Evolutionary conservation across 2,329 filamentous ascomycete species (phyloP), one percentile per base, ranked within the genome.

Genomic region (Sporothrix dimorphospora): DNA sequence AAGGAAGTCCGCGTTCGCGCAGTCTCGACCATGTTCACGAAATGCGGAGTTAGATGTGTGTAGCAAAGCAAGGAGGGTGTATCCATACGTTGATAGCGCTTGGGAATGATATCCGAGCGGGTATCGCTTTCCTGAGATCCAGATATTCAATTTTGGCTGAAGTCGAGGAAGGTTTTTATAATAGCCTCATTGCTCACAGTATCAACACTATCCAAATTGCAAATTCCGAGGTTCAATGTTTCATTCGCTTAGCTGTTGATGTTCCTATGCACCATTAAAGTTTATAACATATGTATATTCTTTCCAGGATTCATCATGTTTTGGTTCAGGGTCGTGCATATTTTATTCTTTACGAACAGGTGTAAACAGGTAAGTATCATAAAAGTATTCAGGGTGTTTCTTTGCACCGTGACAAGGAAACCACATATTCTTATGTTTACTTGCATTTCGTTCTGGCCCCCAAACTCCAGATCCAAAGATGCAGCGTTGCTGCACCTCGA

Each of bases 81-180:
- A 5, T 24, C 14, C n/a, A n/a, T 8, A 34, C 7, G 27, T 19
- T n/a, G 57, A 40, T n/a, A 16, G 8, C 14, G 53, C 27, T n/a
- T 7, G 8, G 55, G 16, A 27, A 38, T 3, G 30, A 27, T 38
- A 19, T 19, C 27, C 19, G 21, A 45, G n/a, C 7, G 19, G 59
- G 40, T 19, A 24, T 65, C 3, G 38, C 9, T 7, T 42, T 63
- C 19, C n/a, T 24, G 38, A 40, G n/a, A 40, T 21, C 2, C 4
- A 34, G 16, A 55, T 55, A 4, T 55, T n/a, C 8, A 11, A 30
- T 69, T 69, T 42, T 42, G 66, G 66, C 47, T 69, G 30, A 69
- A 42, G 24, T 42, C 45, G 19, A n/a, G 30, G 19, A 34, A 19
- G 19, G 11, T 12, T 9, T 40, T 16, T 9, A 9, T 40, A 40